Evolutionary conservation across 1,139 yeast species (phyloP).

Genomic region (Candida sp.): DNA sequence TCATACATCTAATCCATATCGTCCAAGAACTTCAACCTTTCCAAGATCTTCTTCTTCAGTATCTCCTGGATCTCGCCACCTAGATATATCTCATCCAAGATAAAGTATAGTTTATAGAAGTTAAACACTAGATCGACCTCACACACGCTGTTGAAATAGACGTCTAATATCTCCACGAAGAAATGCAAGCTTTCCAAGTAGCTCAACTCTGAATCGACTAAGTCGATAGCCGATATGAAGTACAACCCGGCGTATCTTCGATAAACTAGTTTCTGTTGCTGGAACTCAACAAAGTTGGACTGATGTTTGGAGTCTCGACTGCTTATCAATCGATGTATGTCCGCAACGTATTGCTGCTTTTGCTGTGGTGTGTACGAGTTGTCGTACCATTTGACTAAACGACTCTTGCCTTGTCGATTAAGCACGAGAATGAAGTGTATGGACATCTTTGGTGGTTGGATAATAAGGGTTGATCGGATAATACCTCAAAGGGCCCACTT

Average conservation of each 20-base stretch:
- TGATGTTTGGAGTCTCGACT: conserved; percentile 86
- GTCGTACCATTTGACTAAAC: conserved; percentile 83
- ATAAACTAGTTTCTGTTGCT: conserved; percentile 73
- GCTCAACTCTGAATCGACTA: conserved; percentile 77
- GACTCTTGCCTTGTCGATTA: conserved; percentile 92
- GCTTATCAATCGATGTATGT: conserved; percentile 82
- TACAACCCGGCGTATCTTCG: conserved; percentile 92
- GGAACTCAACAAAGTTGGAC: conserved; percentile 79
- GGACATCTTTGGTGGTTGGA: conserved; percentile 38
- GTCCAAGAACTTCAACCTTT: conserved; percentile 55
- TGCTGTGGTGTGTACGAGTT: conserved; percentile 43
- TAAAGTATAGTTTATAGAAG: conserved; percentile 71
- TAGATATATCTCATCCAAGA: conserved; percentile 74
- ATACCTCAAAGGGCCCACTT: background rate
- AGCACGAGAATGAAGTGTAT: conserved; percentile 81
- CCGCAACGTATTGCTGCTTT: conserved; percentile 59
- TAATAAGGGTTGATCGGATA: background rate
- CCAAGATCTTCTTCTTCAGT: conserved; percentile 60
- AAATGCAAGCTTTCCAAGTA: conserved; percentile 86
- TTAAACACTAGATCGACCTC: conserved; percentile 90
- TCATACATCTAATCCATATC: conserved; percentile 12
- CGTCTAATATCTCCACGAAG: conserved; percentile 87
- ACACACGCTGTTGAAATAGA: conserved; percentile 89
- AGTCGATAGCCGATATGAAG: conserved; percentile 80
- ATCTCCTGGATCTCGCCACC: conserved; percentile 85